A percentile compares a stretch with the other conserved stretches of the same genome.
Conservation (phyloP, 306 rosid species). For the Prunus persica region Prunus_persica_NCBIv2 NC_034011.1:8976501-8977000, state of each 20-base stretch:
- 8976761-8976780: background rate
- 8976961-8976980: background rate
- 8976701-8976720: background rate
- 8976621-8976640: background rate
- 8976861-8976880: background rate
- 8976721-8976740: background rate
- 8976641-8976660: background rate
- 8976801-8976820: background rate
- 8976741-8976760: background rate
- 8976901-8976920: background rate
- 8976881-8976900: background rate
- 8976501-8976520: background rate
- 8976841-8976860: conserved; percentile 2
- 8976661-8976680: background rate
- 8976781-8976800: background rate
- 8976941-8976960: background rate
- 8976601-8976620: background rate
- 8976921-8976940: background rate
- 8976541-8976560: background rate
- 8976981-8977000: background rate
- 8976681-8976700: background rate
- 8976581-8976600: background rate
- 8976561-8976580: background rate
- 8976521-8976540: background rate
- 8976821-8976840: background rate